These are phyloP conservation scores for Rhizopogon vesiculosus DNA, from an alignment of 768 basidiomycete species.

Conservation along the genomic window DNA sequence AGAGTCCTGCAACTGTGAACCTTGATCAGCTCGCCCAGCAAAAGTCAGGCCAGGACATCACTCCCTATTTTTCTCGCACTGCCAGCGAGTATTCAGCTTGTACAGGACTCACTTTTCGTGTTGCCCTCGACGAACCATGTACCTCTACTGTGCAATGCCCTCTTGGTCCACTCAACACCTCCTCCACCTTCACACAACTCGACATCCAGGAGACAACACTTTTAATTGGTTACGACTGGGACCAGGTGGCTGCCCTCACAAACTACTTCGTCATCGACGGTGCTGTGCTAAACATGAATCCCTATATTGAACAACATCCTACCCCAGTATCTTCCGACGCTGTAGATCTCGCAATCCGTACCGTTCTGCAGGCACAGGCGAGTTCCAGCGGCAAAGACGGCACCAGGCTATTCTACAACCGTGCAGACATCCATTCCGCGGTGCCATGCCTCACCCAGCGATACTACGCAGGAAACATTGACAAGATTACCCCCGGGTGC, in stretches of 20 bases:
- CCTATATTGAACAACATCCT: conserved; percentile 77
- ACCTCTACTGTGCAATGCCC: conserved; percentile 54
- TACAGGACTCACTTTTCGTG: conserved; percentile 52
- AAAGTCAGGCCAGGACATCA: conserved; percentile 82
- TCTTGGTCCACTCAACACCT: conserved; percentile 53
- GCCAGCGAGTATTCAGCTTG: conserved; percentile 65
- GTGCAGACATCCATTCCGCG: conserved; percentile 55
- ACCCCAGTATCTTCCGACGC: conserved; percentile 62
- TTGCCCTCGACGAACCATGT: conserved; percentile 77
- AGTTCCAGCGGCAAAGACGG: conserved; percentile 76
- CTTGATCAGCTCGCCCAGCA: conserved; percentile 51
- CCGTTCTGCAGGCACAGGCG: conserved; percentile 48
- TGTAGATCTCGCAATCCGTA: conserved; percentile 82
- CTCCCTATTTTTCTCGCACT: conserved; percentile 75
- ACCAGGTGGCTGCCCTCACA: conserved; percentile 65
- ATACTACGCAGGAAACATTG: conserved; percentile 92
- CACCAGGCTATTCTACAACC: conserved; percentile 81
- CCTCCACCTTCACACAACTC: conserved; percentile 56
- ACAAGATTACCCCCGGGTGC: conserved; percentile 95
- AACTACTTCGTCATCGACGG: conserved; percentile 91
- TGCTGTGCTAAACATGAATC: conserved; percentile 86
- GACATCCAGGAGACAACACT: conserved; percentile 60
- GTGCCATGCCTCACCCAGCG: conserved; percentile 80
- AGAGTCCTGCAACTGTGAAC: conserved; percentile 44
- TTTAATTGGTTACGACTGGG: conserved; percentile 88